Percentiles rank a stretch among this genome's conserved stretches.
Conservation (phyloP, 2,329 filamentous ascomycete genomes). For the Fusarium sp. region DNA sequence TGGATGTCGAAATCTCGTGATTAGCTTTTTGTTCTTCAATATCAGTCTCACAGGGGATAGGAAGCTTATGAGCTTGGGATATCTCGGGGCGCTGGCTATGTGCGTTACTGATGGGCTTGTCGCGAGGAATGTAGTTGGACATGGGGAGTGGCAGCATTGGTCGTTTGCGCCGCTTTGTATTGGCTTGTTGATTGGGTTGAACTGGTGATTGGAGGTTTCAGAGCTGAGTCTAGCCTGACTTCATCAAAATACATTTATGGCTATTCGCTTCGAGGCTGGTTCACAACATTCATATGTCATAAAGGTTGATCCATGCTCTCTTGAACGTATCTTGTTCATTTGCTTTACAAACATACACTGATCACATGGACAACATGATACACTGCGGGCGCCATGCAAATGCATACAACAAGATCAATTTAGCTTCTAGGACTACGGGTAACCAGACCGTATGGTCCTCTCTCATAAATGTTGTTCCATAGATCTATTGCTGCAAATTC, state of each 20-base stretch:
- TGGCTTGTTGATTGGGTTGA: not conserved
- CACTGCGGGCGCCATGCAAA: accelerated
- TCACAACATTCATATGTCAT: accelerated
- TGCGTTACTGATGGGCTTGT: constrained; percentile 6
- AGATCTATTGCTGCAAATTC: not conserved
- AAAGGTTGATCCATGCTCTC: accelerated
- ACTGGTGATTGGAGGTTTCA: too few relatives aligned
- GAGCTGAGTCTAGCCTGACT: too few relatives aligned
- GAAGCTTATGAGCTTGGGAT: not conserved
- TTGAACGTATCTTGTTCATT: accelerated
- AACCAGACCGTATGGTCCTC: accelerated
- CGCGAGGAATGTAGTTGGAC: not conserved
- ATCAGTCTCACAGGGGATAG: not conserved
- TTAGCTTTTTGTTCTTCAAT: not conserved
- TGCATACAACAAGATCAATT: not conserved
- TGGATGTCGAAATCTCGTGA: constrained; percentile 7
- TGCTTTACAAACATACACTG: too few relatives aligned
- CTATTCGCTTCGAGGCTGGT: accelerated
- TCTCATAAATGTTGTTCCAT: not conserved
- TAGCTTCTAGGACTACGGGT: too few relatives aligned
- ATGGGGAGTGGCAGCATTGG: constrained; percentile 18
- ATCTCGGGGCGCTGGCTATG: not conserved
- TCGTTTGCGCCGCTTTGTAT: not conserved
- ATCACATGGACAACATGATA: too few relatives aligned
- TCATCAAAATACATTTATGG: too few relatives aligned